Percentiles rank a stretch among this genome's conserved stretches.
Conservation (phyloP, 805 yeast genomes). For the Cyberlindnera samutprakarnensis region DNA sequence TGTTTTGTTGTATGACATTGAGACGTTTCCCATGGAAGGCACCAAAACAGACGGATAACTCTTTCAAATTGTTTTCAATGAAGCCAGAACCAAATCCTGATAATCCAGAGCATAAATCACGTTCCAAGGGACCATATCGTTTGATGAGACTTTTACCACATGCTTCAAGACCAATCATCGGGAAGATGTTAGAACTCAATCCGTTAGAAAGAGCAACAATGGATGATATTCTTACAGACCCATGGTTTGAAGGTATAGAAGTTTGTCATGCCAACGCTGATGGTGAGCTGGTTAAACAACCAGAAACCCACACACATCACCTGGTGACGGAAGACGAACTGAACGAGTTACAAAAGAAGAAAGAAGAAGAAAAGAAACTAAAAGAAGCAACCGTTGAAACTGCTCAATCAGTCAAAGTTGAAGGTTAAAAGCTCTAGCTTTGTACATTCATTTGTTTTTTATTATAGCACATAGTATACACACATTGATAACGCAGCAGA, state of each 20-base stretch:
- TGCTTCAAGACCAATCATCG: constrained; percentile 53
- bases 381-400: constrained; percentile 18
- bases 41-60: constrained; percentile 70
- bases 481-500: no score
- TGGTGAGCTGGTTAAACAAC: constrained; percentile 18
- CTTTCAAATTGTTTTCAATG: constrained; percentile 60
- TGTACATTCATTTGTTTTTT: no score
- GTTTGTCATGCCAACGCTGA: constrained; percentile 35
- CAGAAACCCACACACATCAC: constrained; percentile 52
- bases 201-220: constrained; percentile 52
- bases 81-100: constrained; percentile 26
- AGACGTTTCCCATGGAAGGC: constrained; percentile 94
- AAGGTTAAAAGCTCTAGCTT: constrained; percentile 7
- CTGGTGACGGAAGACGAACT: constrained; percentile 62
- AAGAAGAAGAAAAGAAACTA: constrained; percentile 23
- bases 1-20: constrained; percentile 83
- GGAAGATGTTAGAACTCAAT: constrained; percentile 56
- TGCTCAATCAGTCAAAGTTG: constrained; percentile 11
- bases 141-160: constrained; percentile 65
- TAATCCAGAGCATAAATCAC: constrained; percentile 29
- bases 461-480: no score
- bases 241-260: constrained; percentile 51
- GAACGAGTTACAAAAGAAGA: constrained; percentile 30
- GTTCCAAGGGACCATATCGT: constrained; percentile 62
- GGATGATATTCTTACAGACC: constrained; percentile 44